Percentiles rank a stretch among this genome's conserved stretches.
These are phyloP conservation scores for Solanum sejunctum DNA, from an alignment of 257 asterid genomes.

Conservation along the genomic window DNA sequence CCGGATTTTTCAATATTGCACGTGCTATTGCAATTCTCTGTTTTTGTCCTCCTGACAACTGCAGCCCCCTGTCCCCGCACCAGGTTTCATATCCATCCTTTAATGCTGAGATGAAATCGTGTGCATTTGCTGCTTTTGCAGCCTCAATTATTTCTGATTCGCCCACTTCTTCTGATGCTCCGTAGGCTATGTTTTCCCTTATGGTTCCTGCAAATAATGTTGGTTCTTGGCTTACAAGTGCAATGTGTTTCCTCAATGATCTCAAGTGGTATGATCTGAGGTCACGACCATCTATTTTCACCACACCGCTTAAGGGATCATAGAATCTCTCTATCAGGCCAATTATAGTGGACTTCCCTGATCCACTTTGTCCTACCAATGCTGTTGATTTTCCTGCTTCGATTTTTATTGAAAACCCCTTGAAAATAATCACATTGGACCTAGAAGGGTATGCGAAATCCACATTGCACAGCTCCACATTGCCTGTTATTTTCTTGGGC, in stretches of 20 bases:
- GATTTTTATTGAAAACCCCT: constrained; percentile 48
- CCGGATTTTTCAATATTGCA: constrained; percentile 59
- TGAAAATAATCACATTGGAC: constrained; percentile 41
- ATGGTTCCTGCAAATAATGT: constrained; percentile 64
- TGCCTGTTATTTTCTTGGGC: constrained; percentile 41
- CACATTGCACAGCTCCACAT: constrained; percentile 39
- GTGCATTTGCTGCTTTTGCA: constrained; percentile 76
- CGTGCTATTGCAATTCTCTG: constrained; percentile 82
- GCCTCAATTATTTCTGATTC: constrained; percentile 67
- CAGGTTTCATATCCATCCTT: constrained; percentile 59
- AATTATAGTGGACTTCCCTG: constrained; percentile 73
- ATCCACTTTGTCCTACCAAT: constrained; percentile 83
- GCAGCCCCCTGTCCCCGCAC: constrained; percentile 87
- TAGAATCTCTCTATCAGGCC: constrained; percentile 69
- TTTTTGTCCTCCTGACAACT: constrained; percentile 86
- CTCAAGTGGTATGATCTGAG: constrained; percentile 47
- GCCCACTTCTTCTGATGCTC: constrained; percentile 25
- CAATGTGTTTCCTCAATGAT: constrained; percentile 52
- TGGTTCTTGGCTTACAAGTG: constrained; percentile 87
- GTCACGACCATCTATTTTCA: constrained; percentile 65
- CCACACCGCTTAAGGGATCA: constrained; percentile 49
- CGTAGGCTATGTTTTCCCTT: constrained; percentile 49
- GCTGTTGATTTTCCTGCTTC: constrained; percentile 81
- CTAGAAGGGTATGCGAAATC: constrained; percentile 72
- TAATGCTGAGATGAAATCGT: constrained; percentile 54